These are phyloP conservation scores for Fraxinus xanthoxyloides DNA, from an alignment of 305 asterid genomes.

Conservation along the genomic window DNA sequence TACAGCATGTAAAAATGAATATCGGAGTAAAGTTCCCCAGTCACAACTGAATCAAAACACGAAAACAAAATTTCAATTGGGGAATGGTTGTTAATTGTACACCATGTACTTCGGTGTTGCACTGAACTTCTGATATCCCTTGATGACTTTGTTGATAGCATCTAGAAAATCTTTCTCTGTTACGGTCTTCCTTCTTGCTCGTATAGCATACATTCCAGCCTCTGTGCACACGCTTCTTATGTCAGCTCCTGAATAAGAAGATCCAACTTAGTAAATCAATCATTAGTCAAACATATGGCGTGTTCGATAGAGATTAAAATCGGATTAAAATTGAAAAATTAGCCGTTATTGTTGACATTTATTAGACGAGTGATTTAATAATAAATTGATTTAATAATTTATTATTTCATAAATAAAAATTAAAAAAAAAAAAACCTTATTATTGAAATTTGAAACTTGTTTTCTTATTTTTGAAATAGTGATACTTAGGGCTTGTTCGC, in stretches of 20 bases:
- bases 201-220: slow-evolving; percentile 93
- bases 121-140: slow-evolving; percentile 97
- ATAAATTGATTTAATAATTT: no score
- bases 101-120: slow-evolving; percentile 98
- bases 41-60: not conserved
- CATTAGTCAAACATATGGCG: not conserved
- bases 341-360: no score
- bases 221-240: slow-evolving; percentile 94
- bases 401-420: no score
- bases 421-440: no score
- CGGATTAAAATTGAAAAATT: no score
- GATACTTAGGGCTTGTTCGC: no score
- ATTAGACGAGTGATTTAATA: no score
- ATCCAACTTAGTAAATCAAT: not conserved
- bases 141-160: slow-evolving; percentile 94
- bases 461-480: no score
- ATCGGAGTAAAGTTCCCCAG: not conserved
- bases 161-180: slow-evolving; percentile 94
- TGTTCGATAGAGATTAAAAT: no score
- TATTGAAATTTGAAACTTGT: no score
- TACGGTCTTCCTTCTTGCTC: slow-evolving; percentile 91
- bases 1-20: not conserved
- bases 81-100: slow-evolving; percentile 46
- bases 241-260: slow-evolving; percentile 63
- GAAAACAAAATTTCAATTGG: not conserved